phyloP scores from a whole-genome alignment of 2,329 filamentous ascomycete genomes.

The Aspergillus niger region DNA sequence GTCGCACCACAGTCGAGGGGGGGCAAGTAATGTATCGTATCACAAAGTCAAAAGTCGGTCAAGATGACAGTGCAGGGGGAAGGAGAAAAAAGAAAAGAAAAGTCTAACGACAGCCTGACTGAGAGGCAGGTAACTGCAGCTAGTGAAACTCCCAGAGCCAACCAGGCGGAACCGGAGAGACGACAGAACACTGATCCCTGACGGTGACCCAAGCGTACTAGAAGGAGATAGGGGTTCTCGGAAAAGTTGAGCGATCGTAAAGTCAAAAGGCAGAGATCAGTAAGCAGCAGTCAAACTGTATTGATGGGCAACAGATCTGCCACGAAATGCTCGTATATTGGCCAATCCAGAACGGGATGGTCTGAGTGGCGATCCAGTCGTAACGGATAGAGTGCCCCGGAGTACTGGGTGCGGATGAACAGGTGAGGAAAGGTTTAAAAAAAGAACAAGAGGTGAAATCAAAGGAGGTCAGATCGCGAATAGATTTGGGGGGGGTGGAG shows the following conservation, averaged over 20 bases:
- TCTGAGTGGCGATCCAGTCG: constrained; percentile 19
- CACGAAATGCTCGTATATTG: constrained; percentile 11
- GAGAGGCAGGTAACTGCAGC: constrained; percentile 28
- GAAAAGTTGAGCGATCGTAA: constrained; percentile 16
- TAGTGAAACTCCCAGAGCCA: constrained; percentile 24
- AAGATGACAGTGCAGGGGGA: constrained; percentile 28
- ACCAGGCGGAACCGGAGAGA: constrained; percentile 19
- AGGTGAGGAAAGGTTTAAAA: constrained; percentile 16
- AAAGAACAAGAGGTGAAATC: constrained; percentile 6
- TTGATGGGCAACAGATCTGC: constrained; percentile 14
- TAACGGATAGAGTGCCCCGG: constrained; percentile 6
- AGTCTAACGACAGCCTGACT: constrained; percentile 18
- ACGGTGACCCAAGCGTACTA: constrained; percentile 11
- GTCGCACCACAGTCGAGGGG: constrained; percentile 35
- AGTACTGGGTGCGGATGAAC: constrained; percentile 13
- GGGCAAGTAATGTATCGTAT: constrained; percentile 34
- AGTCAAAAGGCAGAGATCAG: constrained; percentile 9
- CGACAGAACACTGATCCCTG: constrained; percentile 18
- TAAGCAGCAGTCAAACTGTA: neutral
- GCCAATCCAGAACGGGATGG: constrained; percentile 11
- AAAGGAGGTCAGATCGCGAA: constrained; percentile 4
- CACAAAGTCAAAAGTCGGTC: constrained; percentile 41
- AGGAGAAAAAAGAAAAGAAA: constrained; percentile 21
- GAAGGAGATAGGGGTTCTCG: constrained; percentile 1
- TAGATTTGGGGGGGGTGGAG: neutral